Conservation (phyloP, 2,329 filamentous ascomycete species). For the Huntiella moniliformis region DNA sequence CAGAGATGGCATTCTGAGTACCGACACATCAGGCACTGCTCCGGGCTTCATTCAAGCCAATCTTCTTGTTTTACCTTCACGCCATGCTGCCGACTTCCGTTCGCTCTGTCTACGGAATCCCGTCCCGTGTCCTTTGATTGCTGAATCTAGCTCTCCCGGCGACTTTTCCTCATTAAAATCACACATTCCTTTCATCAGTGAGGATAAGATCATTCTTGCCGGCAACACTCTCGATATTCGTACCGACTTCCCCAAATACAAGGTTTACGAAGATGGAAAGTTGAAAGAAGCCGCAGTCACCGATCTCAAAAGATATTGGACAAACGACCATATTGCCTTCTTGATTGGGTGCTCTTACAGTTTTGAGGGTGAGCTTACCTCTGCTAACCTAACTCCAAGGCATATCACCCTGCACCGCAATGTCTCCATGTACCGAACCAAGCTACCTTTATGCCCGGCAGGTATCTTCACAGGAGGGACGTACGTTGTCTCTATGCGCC, state of each 20-base stretch:
- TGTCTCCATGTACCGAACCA: constrained; percentile 44
- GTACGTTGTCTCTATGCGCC: constrained; percentile 45
- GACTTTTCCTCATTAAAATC: constrained; percentile 22
- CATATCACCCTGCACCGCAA: constrained; percentile 30
- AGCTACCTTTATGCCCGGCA: constrained; percentile 33
- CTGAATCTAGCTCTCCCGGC: constrained; percentile 25
- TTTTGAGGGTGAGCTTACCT: constrained; percentile 38
- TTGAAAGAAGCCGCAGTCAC: constrained; percentile 20
- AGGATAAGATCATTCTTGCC: constrained; percentile 16
- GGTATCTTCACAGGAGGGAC: constrained; percentile 36
- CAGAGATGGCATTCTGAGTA: constrained; percentile 22
- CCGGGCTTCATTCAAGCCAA: constrained; percentile 42
- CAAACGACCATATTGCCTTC: constrained; percentile 38
- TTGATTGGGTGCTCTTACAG: constrained; percentile 45
- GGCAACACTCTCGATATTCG: constrained; percentile 31
- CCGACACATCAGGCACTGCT: constrained; percentile 34
- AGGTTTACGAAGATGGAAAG: constrained; percentile 33
- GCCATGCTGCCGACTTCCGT: constrained; percentile 38
- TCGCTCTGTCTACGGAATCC: constrained; percentile 41
- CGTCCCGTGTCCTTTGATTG: constrained; percentile 42
- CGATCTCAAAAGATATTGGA: constrained; percentile 34
- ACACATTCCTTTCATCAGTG: constrained; percentile 14
- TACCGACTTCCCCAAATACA: constrained; percentile 37
- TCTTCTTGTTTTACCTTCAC: constrained; percentile 37
- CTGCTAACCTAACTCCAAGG: constrained; percentile 30